Evolutionary conservation across 2,329 filamentous ascomycete species (phyloP).

Genomic region (Camillea tinctor): DNA sequence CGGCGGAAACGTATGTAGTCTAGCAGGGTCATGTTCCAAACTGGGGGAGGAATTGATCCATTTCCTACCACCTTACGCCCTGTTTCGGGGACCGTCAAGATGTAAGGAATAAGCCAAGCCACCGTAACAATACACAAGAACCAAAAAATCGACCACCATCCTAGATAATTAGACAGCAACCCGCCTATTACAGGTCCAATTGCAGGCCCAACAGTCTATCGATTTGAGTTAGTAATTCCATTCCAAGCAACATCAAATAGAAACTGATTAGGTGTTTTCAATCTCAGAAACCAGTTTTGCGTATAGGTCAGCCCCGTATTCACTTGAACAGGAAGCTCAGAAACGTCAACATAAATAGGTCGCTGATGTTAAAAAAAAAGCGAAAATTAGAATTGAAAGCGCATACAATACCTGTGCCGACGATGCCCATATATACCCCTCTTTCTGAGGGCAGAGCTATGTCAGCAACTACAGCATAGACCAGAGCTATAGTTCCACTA

Average conservation of each 20-base stretch:
- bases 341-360: neutral
- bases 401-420: slow-evolving; percentile 58
- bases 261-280: neutral
- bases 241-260: neutral
- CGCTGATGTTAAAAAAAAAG: slow-evolving; percentile 4
- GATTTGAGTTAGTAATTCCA: neutral
- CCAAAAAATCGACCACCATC: slow-evolving; percentile 71
- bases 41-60: slow-evolving; percentile 57
- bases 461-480: slow-evolving; percentile 70
- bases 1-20: slow-evolving; percentile 45
- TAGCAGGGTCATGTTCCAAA: slow-evolving; percentile 57
- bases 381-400: slow-evolving; percentile 44
- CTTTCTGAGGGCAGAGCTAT: slow-evolving; percentile 67
- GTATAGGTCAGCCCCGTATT: neutral
- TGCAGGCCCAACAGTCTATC: neutral
- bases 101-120: slow-evolving; percentile 52
- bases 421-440: slow-evolving; percentile 70
- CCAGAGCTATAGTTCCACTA: slow-evolving; percentile 68
- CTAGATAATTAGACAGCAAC: slow-evolving; percentile 59
- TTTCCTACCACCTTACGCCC: slow-evolving; percentile 60
- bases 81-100: slow-evolving; percentile 59
- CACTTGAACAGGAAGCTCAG: neutral
- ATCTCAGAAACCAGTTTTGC: neutral
- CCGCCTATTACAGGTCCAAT: slow-evolving; percentile 62
- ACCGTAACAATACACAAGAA: slow-evolving; percentile 58